phyloP scores from a whole-genome alignment of 805 yeast genomes.

The Ogataea minuta region DNA sequence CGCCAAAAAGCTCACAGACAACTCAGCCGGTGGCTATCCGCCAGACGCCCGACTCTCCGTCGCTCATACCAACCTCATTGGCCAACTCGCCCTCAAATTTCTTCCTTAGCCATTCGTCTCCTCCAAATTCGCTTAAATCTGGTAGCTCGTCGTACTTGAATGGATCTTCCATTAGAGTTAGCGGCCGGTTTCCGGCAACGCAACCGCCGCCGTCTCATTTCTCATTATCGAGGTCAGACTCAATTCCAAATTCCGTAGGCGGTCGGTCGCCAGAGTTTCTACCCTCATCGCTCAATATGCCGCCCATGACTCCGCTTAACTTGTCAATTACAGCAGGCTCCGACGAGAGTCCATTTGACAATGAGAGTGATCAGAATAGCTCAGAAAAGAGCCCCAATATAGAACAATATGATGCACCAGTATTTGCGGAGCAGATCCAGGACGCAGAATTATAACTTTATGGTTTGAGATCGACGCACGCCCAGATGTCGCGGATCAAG shows the following conservation, averaged over 20 bases:
- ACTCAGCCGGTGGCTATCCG: constrained; percentile 11
- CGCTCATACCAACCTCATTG: constrained; percentile 48
- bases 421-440: constrained; percentile 24
- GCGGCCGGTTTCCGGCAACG: constrained; percentile 22
- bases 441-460: constrained; percentile 20
- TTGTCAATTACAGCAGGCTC: constrained; percentile 27
- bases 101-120: constrained; percentile 52
- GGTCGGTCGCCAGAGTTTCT: constrained; percentile 35
- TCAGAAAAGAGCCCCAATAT: background rate
- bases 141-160: constrained; percentile 24
- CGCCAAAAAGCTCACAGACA: constrained; percentile 13
- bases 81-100: constrained; percentile 57
- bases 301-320: constrained; percentile 38
- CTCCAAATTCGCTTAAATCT: constrained; percentile 40
- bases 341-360: constrained; percentile 18
- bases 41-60: constrained; percentile 49
- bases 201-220: constrained; percentile 6
- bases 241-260: constrained; percentile 28
- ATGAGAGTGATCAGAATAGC: constrained; percentile 20
- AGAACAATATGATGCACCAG: constrained; percentile 14
- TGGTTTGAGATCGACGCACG: constrained; percentile 21
- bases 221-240: constrained; percentile 21
- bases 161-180: constrained; percentile 1
- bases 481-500: constrained; percentile 22
- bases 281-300: constrained; percentile 35